A percentile compares a stretch with the other conserved stretches of the same genome.
phyloP scores from a whole-genome alignment of 73 alveolate genomes.

The Paramecium primaurelia region DNA sequence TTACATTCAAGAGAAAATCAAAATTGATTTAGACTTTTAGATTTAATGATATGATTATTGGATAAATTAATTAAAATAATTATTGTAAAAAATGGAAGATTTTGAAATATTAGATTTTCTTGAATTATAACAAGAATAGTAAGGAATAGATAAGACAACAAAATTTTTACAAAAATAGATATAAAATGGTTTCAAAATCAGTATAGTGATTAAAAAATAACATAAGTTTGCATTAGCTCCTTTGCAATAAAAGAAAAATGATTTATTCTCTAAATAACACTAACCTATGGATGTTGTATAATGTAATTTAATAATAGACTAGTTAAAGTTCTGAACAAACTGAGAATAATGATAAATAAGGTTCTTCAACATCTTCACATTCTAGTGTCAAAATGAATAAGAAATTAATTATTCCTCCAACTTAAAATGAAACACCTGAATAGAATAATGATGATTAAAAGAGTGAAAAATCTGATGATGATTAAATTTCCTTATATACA shows the following conservation, averaged over 20 bases:
- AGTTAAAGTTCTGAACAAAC: not conserved
- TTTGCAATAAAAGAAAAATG: not conserved
- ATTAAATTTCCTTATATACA: not conserved
- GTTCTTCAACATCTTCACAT: constrained; percentile 28
- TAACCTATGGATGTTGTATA: not conserved
- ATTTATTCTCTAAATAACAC: not conserved
- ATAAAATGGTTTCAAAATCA: not conserved
- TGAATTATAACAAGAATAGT: not conserved
- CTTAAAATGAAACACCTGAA: not conserved
- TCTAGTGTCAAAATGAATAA: not conserved
- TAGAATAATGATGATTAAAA: not conserved
- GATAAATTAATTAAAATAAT: not conserved
- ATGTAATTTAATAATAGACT: not conserved
- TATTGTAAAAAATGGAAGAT: not conserved
- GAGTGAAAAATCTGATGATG: not conserved
- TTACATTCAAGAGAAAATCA: not conserved
- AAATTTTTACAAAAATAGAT: not conserved
- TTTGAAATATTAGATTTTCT: constrained; percentile 21
- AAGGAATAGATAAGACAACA: not conserved
- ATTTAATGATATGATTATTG: not conserved
- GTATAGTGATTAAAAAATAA: not conserved
- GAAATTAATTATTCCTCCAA: not conserved
- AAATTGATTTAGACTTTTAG: not conserved
- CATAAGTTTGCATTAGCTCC: constrained; percentile 10
- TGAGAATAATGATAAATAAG: not conserved